A percentile compares a stretch with the other conserved stretches of the same genome.
phyloP scores from a whole-genome alignment of 2,329 filamentous ascomycete genomes.

The Fusarium penzigii region DNA sequence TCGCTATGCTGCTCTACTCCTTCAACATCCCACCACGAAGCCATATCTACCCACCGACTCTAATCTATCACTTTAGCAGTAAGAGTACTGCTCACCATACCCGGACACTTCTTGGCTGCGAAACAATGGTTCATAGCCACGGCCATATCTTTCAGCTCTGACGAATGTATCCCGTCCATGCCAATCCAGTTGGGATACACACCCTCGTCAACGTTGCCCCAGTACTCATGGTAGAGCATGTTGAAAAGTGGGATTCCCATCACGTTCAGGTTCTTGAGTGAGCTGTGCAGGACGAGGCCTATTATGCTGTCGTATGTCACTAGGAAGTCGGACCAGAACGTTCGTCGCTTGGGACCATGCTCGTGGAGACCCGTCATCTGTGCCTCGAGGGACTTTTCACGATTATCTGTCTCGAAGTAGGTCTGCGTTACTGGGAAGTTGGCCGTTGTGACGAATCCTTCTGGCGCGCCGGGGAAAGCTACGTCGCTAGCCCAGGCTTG shows the following conservation, averaged over 20 bases:
- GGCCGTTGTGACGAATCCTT: constrained; percentile 30
- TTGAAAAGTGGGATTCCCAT: constrained; percentile 10
- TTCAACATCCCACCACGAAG: neutral
- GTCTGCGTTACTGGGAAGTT: constrained; percentile 27
- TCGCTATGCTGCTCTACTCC: too few relatives aligned
- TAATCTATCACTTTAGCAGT: neutral
- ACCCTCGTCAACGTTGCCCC: constrained; percentile 21
- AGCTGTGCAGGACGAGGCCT: constrained; percentile 1
- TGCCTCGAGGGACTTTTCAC: constrained; percentile 15
- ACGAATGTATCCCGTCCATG: constrained; percentile 29
- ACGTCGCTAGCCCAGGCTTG: constrained; percentile 18
- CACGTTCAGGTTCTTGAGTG: neutral
- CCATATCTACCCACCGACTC: neutral
- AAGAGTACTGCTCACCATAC: neutral
- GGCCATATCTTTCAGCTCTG: constrained; percentile 25
- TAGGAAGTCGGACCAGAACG: constrained; percentile 30
- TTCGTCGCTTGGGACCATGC: constrained; percentile 10
- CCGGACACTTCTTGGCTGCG: constrained; percentile 11
- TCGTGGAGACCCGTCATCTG: constrained; percentile 21
- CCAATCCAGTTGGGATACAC: constrained; percentile 37
- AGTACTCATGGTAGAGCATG: constrained; percentile 22
- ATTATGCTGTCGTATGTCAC: constrained; percentile 16
- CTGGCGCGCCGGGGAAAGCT: constrained; percentile 24
- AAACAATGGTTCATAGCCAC: constrained; percentile 35
- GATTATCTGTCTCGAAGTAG: constrained; percentile 24